Evolutionary conservation across 73 alveolate species (phyloP), one percentile per base, ranked within the genome.

Genomic region (Uronychia binucleata): DNA sequence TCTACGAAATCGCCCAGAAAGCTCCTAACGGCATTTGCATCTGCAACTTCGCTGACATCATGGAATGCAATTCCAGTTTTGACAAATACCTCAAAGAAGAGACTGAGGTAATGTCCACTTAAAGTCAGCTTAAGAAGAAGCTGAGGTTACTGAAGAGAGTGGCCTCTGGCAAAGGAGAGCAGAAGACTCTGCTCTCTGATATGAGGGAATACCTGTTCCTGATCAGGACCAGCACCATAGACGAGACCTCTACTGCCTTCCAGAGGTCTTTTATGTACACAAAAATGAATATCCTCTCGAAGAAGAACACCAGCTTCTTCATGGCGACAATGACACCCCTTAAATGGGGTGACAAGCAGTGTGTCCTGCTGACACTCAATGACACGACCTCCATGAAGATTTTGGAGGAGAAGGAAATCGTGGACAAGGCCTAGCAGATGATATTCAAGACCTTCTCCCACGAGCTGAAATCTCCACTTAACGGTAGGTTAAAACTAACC

Each of bases 381-480:
- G 67, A 46, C 19, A 19, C 67, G 5, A 11, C 67, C 5, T 11
- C 67, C 19, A 46, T 46, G 67, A 46, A 19, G 19, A 11, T 11
- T 19, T 11, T 46, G 67, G n/a, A 46, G 67, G 67, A 67, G 32
- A 1, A 14, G 14, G 32, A 67, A 1, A 13, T 67, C 14, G 26
- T 67, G 5, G 30, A 67, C 13, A 67, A 26, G 1, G 29, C 32
- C 5, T 13, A 67, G 26, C 31, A 67, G 14, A 67, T 1, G 30
- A 67, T 67, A 13, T 25, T 67, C 14, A 67, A 28, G 26, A 67
- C 34, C 32, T 67, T 67, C 32, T 26, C 34, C 26, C 78, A 67
- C 26, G 78, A 67, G 32, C 78, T 67, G 26, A 67, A 67, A 28
- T 26, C 34, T 26, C 78, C 78, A 13, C 78, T 67, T 13, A 67